Percentiles rank a stretch among this genome's conserved stretches.
These are phyloP conservation scores for Suhomyces sp. DNA, from an alignment of 805 yeast species.

Conservation along the genomic window DNA sequence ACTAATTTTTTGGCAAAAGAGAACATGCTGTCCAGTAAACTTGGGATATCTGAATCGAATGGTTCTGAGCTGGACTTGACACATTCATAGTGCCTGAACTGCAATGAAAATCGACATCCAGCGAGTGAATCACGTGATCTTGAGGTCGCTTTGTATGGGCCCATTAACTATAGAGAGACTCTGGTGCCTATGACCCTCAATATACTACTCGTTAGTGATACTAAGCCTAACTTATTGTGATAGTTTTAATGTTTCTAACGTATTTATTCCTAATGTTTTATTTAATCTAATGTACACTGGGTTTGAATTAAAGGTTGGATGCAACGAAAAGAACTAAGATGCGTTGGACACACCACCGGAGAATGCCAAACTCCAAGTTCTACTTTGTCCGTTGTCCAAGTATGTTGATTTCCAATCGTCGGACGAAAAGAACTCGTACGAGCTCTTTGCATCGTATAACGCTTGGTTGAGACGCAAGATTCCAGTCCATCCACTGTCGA, in stretches of 20 bases:
- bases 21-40: constrained; percentile 26
- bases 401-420: constrained; percentile 29
- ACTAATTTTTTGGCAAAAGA: constrained; percentile 44
- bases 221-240: too few species aligned
- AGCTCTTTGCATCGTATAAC: constrained; percentile 36
- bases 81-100: neutral
- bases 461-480: constrained; percentile 46
- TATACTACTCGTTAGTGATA: too few species aligned
- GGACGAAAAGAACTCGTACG: constrained; percentile 43
- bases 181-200: too few species aligned
- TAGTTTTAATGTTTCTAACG: too few species aligned
- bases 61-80: neutral
- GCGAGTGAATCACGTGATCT: neutral
- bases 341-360: constrained; percentile 46
- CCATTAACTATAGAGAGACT: too few species aligned
- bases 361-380: constrained; percentile 60
- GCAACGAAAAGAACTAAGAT: neutral
- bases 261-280: neutral
- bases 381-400: constrained; percentile 61
- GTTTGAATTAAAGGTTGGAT: neutral
- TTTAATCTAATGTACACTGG: neutral
- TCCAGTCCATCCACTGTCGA: constrained; percentile 67
- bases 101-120: neutral
- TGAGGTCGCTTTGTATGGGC: too few species aligned
- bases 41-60: neutral